Percentiles rank a stretch among this genome's conserved stretches.
Evolutionary conservation across 192 early-diverging fungal species (phyloP).

Genomic region (Coemansia sp.): DNA sequence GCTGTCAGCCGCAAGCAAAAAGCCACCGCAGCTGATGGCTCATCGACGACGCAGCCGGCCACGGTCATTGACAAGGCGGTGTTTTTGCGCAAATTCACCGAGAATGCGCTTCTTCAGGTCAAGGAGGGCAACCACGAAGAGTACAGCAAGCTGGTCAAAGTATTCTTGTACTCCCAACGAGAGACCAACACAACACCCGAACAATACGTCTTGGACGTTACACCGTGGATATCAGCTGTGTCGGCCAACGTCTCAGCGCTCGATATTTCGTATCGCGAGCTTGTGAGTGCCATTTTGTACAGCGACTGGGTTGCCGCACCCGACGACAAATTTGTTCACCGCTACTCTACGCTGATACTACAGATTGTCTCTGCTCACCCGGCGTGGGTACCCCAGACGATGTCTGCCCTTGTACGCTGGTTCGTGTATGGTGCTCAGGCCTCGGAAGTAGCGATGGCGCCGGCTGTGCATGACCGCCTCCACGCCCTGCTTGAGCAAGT

Average conservation of each 20-base stretch:
- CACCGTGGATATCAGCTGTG: conserved; percentile 41
- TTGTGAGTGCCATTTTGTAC: conserved; percentile 38
- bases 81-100: conserved; percentile 44
- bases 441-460: conserved; percentile 12
- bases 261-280: conserved; percentile 29
- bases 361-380: conserved; percentile 47
- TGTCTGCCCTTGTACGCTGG: conserved; percentile 41
- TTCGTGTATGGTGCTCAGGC: conserved; percentile 34
- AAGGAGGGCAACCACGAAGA: conserved; percentile 40
- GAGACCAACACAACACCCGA: conserved; percentile 13
- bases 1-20: conserved; percentile 11
- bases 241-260: conserved; percentile 41
- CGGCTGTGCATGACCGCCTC: conserved; percentile 26
- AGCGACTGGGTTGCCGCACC: conserved; percentile 38
- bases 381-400: conserved; percentile 42
- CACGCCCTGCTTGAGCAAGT: conserved; percentile 39
- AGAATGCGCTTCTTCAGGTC: conserved; percentile 46
- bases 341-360: conserved; percentile 41
- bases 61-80: conserved; percentile 36
- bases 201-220: conserved; percentile 32
- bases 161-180: conserved; percentile 36
- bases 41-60: not conserved
- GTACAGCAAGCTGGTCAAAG: conserved; percentile 43
- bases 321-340: conserved; percentile 41
- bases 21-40: not conserved